Conservation (phyloP, 257 asterid species). For the Solanum bukasovii region DNA sequence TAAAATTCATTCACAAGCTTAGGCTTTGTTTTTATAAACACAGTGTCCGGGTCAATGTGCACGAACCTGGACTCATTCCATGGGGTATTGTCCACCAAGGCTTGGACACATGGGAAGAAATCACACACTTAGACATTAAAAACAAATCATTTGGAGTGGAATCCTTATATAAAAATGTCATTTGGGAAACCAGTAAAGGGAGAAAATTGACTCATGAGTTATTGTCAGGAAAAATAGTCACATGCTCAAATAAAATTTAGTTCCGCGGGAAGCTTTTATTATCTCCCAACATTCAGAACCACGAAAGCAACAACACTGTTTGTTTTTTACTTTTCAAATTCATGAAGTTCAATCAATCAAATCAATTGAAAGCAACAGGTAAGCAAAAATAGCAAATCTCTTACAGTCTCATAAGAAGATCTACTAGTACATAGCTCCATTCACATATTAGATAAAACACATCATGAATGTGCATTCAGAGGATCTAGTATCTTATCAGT, state of each 20-base stretch:
- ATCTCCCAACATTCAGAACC: background rate
- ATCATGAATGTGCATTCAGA: background rate
- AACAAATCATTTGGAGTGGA: background rate
- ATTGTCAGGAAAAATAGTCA: background rate
- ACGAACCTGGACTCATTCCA: background rate
- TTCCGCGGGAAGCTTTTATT: background rate
- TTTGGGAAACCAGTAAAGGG: background rate
- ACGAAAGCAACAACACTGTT: background rate
- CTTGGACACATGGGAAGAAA: background rate
- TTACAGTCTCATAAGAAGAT: background rate
- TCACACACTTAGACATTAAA: background rate
- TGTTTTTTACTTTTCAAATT: background rate
- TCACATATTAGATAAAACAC: background rate
- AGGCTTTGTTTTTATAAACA: background rate
- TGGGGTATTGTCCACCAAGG: background rate
- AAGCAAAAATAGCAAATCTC: background rate
- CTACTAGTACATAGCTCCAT: background rate
- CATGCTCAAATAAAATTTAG: background rate
- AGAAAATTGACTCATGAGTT: background rate
- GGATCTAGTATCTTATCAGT: background rate
- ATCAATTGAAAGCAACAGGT: background rate
- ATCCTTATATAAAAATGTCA: background rate
- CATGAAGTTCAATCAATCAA: background rate
- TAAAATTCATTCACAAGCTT: background rate
- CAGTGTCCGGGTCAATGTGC: background rate